Evolutionary conservation across 371 early-diverging fungal genomes (phyloP).

Genomic region (Mortierella sp.): DNA sequence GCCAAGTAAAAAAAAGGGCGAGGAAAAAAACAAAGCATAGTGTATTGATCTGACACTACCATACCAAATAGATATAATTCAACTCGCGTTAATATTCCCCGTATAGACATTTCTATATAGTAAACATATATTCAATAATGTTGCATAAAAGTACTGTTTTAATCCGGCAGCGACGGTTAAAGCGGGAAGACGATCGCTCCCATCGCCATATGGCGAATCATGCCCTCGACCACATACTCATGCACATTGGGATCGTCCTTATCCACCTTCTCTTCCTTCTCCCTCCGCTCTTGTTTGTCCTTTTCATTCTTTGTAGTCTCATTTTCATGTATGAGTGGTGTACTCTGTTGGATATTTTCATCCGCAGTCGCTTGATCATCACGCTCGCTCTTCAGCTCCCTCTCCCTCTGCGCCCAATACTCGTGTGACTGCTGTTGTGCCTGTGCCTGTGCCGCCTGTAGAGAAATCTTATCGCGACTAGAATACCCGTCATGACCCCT

Average conservation of each 20-base stretch:
- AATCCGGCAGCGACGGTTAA: neutral
- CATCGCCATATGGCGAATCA: conserved; percentile 35
- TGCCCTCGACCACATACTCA: conserved; percentile 34
- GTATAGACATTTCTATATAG: neutral
- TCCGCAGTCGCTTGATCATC: conserved; percentile 9
- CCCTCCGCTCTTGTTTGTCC: conserved; percentile 5
- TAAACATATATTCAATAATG: neutral
- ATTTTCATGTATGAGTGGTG: neutral
- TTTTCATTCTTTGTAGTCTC: neutral
- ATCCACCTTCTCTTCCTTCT: neutral
- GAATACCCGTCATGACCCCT: conserved; percentile 25
- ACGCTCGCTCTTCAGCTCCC: neutral
- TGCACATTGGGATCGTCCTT: conserved; percentile 5
- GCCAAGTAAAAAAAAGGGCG: neutral
- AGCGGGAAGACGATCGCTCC: conserved; percentile 24
- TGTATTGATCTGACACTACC: too few species aligned
- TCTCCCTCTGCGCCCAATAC: conserved; percentile 18
- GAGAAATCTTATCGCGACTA: conserved; percentile 13
- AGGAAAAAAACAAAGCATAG: neutral
- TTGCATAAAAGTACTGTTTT: neutral
- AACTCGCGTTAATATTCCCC: conserved; percentile 1
- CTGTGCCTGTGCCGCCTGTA: conserved; percentile 31
- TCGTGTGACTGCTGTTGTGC: conserved; percentile 25
- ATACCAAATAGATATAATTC: too few species aligned
- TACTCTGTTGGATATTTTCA: neutral